phyloP scores from a whole-genome alignment of 1,139 yeast genomes.

The Yamadazyma oceani region DNA sequence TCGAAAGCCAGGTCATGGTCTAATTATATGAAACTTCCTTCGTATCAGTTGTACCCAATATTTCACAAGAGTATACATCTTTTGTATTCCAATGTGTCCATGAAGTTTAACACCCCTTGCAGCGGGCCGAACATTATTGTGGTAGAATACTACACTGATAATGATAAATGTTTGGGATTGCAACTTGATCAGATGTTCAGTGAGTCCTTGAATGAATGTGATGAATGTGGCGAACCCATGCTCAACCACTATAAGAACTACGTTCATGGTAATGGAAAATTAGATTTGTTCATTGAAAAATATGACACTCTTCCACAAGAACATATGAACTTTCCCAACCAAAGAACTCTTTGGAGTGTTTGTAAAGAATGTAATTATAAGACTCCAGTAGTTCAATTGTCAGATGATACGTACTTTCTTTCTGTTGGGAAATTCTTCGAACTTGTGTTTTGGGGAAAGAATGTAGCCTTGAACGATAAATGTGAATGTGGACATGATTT shows the following conservation, averaged over 20 bases:
- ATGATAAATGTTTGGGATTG: constrained; percentile 86
- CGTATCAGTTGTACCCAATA: constrained; percentile 47
- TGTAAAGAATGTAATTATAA: constrained; percentile 77
- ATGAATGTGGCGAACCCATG: constrained; percentile 75
- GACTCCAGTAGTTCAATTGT: constrained; percentile 83
- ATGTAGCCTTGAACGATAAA: constrained; percentile 28
- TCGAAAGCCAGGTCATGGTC: constrained; percentile 41
- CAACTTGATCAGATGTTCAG: constrained; percentile 78
- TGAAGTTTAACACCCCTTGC: constrained; percentile 87
- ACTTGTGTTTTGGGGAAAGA: constrained; percentile 74
- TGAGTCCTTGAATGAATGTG: constrained; percentile 67
- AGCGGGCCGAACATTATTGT: constrained; percentile 82
- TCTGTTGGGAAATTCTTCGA: constrained; percentile 94
- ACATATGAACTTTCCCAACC: constrained; percentile 49
- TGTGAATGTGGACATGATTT: constrained; percentile 70
- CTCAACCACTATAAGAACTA: constrained; percentile 82
- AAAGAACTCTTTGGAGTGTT: constrained; percentile 85
- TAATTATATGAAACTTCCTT: constrained; percentile 36
- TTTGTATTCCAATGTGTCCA: constrained; percentile 78
- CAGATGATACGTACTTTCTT: constrained; percentile 84
- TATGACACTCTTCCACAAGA: constrained; percentile 54
- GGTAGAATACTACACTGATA: constrained; percentile 87
- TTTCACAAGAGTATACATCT: constrained; percentile 77
- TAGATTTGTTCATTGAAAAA: constrained; percentile 73
- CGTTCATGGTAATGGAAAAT: constrained; percentile 84